Base-by-base conservation (phyloP, 371 early-diverging fungal species). In the Apophysomyces elegans region DNA sequence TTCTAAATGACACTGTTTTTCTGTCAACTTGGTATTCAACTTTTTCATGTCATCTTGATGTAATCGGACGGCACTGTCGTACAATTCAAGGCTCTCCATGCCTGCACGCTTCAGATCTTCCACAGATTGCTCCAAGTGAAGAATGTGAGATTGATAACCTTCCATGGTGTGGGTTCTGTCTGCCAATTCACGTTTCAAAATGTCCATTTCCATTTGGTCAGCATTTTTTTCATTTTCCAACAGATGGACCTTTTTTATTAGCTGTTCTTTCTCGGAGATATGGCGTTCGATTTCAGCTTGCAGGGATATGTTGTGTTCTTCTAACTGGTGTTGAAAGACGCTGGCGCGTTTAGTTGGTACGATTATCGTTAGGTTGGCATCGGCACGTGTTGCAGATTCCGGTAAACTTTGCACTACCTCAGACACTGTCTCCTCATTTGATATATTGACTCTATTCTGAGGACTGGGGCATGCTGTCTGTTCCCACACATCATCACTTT, bases 21-120 rank as follows among this genome's bases (percentile, higher is more conserved):
- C 59, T 14, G 66, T 64, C 21, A 71, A 18, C 56, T 63, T 67
- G 1, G 63, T 62, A 9, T 62, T 46, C 21, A 63, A 38, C 6
- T 59, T 62, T 61, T 73, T 69, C 71, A 66, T 63, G 35, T 74
- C 70, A 1, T 60, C 43, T n/a, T 64, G 66, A 45, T 72, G 67
- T 5, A 63, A 59, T 18, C 64, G 41, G 32, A 71, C 61, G 36
- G 66, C 66, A 8, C 41, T 38, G 57, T 77, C 77, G 44, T 77
- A 77, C 14, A 77, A 61, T 9, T 77, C 72, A n/a, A 77, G 71
- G 21, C 72, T 72, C 37, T 77, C 77, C 68, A 74, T 68, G 54
- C 77, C 74, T 7, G 77, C 77, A 9, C 64, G 21, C 56, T 72
- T 74, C 11, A 77, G 64, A 6, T 73, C 63, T 16, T 73, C 63